These are phyloP conservation scores for Serpula lacrymans DNA, from an alignment of 768 basidiomycete species.

Conservation along the genomic window DNA sequence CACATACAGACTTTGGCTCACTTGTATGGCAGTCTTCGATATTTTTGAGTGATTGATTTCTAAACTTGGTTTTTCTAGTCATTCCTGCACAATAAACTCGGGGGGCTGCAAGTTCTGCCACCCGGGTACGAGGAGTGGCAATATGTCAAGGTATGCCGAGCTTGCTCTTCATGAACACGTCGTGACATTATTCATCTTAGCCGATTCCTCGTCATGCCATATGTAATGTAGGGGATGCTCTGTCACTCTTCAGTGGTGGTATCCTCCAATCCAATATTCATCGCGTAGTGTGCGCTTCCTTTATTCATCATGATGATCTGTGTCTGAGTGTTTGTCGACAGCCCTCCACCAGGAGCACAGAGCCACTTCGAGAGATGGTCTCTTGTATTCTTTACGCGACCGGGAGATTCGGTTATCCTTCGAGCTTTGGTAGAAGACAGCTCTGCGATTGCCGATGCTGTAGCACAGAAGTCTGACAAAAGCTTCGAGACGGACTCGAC, in stretches of 20 bases:
- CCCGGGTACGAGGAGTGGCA: constrained; percentile 63
- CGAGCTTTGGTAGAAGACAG: constrained; percentile 52
- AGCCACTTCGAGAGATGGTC: constrained; percentile 56
- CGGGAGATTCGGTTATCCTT: constrained; percentile 49
- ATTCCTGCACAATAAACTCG: constrained; percentile 66
- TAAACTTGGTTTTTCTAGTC: constrained; percentile 35
- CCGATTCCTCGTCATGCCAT: constrained; percentile 56
- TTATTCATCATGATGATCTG: not conserved
- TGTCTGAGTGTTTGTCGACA: constrained; percentile 1
- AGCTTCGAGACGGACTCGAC: constrained; percentile 35
- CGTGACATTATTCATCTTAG: constrained; percentile 19
- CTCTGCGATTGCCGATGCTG: constrained; percentile 43
- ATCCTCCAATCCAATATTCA: constrained; percentile 63
- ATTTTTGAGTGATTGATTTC: not conserved
- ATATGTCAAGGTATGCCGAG: constrained; percentile 52
- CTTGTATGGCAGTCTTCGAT: constrained; percentile 35
- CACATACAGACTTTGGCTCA: constrained; percentile 76
- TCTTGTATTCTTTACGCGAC: constrained; percentile 65
- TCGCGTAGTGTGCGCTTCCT: constrained; percentile 48
- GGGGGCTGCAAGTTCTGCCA: constrained; percentile 66
- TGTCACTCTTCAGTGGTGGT: constrained; percentile 60
- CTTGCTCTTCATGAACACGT: not conserved
- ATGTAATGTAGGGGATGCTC: constrained; percentile 62
- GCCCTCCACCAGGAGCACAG: constrained; percentile 58
- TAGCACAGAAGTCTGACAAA: constrained; percentile 33